A percentile compares a stretch with the other conserved stretches of the same genome.
Evolutionary conservation across 2,329 filamentous ascomycete species (phyloP).

Genomic region (Aspergillus tanneri): DNA sequence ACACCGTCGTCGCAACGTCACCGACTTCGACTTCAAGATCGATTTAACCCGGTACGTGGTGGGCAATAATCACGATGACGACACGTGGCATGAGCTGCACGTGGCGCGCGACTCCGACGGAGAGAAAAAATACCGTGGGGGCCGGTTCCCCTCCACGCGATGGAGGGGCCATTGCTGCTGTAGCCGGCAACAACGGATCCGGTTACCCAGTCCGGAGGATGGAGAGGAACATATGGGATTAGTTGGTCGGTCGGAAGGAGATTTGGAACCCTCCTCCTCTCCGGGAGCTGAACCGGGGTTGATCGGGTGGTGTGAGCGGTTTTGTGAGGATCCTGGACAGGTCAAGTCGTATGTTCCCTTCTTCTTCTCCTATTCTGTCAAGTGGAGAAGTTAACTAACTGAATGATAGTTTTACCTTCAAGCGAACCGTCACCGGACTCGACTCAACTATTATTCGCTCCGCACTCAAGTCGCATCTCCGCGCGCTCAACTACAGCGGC

Average conservation of each 20-base stretch:
- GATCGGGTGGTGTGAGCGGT: conserved; percentile 38
- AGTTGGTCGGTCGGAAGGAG: not conserved
- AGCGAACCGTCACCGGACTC: conserved; percentile 33
- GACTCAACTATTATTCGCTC: conserved; percentile 27
- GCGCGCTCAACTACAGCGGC: conserved; percentile 39
- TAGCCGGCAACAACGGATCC: conserved; percentile 5
- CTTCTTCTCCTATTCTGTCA: not conserved
- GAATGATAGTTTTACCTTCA: conserved; percentile 29
- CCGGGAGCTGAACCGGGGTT: conserved; percentile 12
- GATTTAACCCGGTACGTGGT: conserved; percentile 24
- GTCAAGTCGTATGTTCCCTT: conserved; percentile 37
- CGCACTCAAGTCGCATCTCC: conserved; percentile 37
- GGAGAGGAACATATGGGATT: conserved; percentile 7
- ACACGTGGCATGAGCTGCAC: conserved; percentile 16
- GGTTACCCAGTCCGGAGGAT: conserved; percentile 14
- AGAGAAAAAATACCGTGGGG: conserved; percentile 27
- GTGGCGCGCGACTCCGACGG: conserved; percentile 27
- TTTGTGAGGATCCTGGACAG: conserved; percentile 34
- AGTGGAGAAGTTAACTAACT: not conserved
- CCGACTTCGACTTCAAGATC: conserved; percentile 33
- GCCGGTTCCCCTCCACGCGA: conserved; percentile 10
- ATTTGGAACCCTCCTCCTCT: no score
- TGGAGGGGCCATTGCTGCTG: conserved; percentile 6
- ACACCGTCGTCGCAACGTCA: conserved; percentile 24
- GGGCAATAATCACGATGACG: conserved; percentile 11